Conservation (phyloP, 345 rosid species). For the Bruguiera gymnorhiza region DNA sequence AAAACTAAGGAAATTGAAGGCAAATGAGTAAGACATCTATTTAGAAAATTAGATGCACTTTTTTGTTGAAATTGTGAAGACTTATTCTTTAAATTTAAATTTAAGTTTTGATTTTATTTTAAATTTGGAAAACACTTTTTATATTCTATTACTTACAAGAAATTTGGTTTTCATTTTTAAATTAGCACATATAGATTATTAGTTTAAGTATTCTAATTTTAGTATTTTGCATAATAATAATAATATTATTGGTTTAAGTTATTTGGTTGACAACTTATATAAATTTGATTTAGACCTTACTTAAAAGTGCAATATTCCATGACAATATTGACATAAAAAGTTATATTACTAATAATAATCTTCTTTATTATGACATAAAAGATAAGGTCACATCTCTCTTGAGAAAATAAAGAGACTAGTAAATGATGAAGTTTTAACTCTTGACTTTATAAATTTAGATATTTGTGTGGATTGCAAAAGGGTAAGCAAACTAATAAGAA, state of each 20-base stretch:
- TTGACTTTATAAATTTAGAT: too few relatives aligned
- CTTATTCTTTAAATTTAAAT: not conserved
- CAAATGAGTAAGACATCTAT: not conserved
- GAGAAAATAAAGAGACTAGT: too few relatives aligned
- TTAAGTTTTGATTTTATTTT: slow-evolving; percentile 6
- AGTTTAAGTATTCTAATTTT: not conserved
- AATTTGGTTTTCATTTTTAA: not conserved
- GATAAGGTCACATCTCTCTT: too few relatives aligned
- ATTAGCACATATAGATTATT: not conserved
- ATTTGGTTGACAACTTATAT: not conserved
- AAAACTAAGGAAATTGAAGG: not conserved
- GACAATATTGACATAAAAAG: too few relatives aligned
- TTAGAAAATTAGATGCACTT: not conserved
- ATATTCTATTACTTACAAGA: slow-evolving; percentile 1
- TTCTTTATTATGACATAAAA: too few relatives aligned
- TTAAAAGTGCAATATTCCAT: too few relatives aligned
- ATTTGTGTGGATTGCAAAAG: too few relatives aligned
- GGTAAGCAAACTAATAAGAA: too few relatives aligned
- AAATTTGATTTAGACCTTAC: not conserved
- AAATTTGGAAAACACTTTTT: not conserved
- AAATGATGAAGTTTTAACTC: too few relatives aligned
- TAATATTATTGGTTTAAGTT: too few relatives aligned
- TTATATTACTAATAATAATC: too few relatives aligned
- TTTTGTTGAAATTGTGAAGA: too few relatives aligned
- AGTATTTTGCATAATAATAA: not conserved